A percentile compares a stretch with the other conserved stretches of the same genome.
phyloP scores from a whole-genome alignment of 164 flowering plant species.

The Euptelea pleiosperma region DNA sequence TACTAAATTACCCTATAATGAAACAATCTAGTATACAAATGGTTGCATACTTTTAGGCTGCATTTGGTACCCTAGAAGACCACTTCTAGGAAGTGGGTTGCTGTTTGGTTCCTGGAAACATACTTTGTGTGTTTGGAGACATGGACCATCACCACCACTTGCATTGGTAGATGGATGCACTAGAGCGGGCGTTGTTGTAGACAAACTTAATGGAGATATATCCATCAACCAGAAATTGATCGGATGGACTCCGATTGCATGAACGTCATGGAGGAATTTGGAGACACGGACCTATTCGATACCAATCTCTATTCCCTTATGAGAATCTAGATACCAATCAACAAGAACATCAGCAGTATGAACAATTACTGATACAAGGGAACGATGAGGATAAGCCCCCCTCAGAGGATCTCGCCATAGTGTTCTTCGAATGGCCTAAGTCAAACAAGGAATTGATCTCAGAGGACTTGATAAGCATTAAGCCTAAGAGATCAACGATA shows the following conservation, averaged over 20 bases:
- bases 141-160: too few relatives aligned
- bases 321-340: conserved; percentile 23
- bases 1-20: too few relatives aligned
- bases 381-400: not conserved
- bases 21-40: too few relatives aligned
- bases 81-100: too few relatives aligned
- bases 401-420: conserved; percentile 61
- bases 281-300: conserved; percentile 73
- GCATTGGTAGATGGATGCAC: too few relatives aligned
- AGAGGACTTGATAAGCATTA: conserved; percentile 81
- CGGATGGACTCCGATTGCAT: conserved; percentile 32
- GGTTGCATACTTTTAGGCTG: too few relatives aligned
- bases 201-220: conserved; percentile 50
- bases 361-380: not conserved
- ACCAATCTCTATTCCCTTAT: conserved; percentile 36
- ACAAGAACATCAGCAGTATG: not conserved
- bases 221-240: conserved; percentile 15
- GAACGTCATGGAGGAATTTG: conserved; percentile 67
- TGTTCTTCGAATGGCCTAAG: conserved; percentile 93
- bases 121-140: too few relatives aligned
- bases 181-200: conserved; percentile 23
- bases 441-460: conserved; percentile 77
- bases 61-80: too few relatives aligned
- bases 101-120: too few relatives aligned
- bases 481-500: conserved; percentile 72